Conservation (phyloP, 768 basidiomycete species). For the Naganishia vaughanmartiniae region DNA sequence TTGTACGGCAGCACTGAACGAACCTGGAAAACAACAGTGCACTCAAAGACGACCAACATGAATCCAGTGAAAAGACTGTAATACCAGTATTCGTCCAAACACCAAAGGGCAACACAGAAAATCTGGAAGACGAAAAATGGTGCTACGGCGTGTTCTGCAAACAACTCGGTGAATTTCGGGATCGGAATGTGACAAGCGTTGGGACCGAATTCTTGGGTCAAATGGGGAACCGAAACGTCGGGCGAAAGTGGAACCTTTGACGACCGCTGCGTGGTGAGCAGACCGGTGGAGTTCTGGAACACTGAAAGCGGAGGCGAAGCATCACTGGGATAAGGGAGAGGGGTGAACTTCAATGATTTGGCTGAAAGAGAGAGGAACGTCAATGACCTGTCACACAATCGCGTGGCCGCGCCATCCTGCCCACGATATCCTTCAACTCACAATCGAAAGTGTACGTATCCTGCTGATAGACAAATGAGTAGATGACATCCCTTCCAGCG, state of each 20-base stretch:
- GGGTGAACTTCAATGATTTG: conserved; percentile 64
- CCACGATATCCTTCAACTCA: conserved; percentile 27
- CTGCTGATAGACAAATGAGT: conserved; percentile 88
- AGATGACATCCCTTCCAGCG: conserved; percentile 60
- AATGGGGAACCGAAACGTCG: conserved; percentile 56
- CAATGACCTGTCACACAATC: background rate
- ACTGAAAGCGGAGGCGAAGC: conserved; percentile 64
- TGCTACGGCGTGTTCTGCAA: conserved; percentile 92
- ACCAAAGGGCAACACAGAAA: conserved; percentile 97
- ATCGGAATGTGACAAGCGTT: conserved; percentile 98
- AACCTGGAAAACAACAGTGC: conserved; percentile 98
- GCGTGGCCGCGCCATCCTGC: background rate
- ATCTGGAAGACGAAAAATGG: conserved; percentile 99
- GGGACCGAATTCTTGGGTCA: conserved; percentile 72
- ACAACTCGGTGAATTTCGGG: conserved; percentile 86
- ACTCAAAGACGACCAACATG: conserved; percentile 98
- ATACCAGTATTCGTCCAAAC: conserved; percentile 98
- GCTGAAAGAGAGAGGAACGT: conserved; percentile 38
- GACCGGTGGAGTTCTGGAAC: conserved; percentile 60
- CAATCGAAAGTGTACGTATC: conserved; percentile 78
- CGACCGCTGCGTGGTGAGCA: conserved; percentile 52
- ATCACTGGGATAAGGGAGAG: conserved; percentile 84
- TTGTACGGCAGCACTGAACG: conserved; percentile 39
- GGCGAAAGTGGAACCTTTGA: conserved; percentile 27
- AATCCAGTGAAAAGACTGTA: conserved; percentile 94